phyloP scores from a whole-genome alignment of 306 rosid species.

The Luffa acutangula region DNA sequence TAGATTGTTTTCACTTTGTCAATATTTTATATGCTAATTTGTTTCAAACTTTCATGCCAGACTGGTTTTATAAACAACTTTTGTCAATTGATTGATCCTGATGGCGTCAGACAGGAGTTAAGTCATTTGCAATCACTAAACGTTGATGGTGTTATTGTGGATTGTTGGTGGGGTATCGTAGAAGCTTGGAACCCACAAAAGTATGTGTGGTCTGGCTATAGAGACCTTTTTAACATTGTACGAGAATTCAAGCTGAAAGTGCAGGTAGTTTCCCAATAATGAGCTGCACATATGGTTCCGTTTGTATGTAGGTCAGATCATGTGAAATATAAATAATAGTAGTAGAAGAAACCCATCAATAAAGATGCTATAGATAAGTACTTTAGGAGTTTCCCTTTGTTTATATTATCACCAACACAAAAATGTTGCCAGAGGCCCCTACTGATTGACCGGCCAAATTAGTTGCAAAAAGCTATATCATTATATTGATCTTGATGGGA shows the following conservation, averaged over 20 bases:
- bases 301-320: not conserved
- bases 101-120: slow-evolving; percentile 67
- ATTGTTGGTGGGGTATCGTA: slow-evolving; percentile 98
- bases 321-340: not conserved
- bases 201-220: slow-evolving; percentile 88
- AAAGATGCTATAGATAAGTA: not conserved
- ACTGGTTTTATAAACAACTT: slow-evolving; percentile 62
- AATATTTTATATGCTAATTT: slow-evolving; percentile 11
- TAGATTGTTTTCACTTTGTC: slow-evolving; percentile 6
- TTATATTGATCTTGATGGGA: not conserved
- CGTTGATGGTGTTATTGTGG: slow-evolving; percentile 72
- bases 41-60: slow-evolving; percentile 37
- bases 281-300: not conserved
- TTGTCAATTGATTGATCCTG: slow-evolving; percentile 86
- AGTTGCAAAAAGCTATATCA: not conserved
- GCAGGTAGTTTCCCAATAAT: slow-evolving; percentile 43
- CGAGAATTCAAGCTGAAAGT: slow-evolving; percentile 72
- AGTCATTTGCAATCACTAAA: slow-evolving; percentile 60
- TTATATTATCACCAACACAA: not conserved
- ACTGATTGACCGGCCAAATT: not conserved
- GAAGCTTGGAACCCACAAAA: slow-evolving; percentile 90
- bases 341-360: not conserved
- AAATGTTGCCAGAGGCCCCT: not conserved
- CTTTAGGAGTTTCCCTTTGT: not conserved
- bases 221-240: slow-evolving; percentile 67